Evolutionary conservation across 75 land plant species (phyloP).

Genomic region (Isoetes taiwanensis): DNA sequence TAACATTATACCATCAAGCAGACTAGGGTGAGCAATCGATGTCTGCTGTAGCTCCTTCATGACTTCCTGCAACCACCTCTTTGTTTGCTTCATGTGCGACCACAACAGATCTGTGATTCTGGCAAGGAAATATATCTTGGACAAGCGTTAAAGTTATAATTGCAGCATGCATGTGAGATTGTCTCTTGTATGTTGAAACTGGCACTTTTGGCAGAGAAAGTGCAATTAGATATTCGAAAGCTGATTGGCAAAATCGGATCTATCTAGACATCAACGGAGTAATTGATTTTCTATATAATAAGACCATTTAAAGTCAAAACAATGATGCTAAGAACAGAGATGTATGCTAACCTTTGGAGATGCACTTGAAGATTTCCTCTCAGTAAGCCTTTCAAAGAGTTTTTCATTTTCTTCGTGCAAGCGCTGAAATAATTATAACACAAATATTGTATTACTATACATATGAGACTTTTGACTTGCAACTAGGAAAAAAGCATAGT

Average conservation of each 20-base stretch:
- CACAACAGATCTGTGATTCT: no score
- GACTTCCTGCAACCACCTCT: no score
- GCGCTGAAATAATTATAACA: neutral
- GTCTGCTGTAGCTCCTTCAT: no score
- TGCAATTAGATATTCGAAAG: neutral
- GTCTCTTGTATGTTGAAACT: no score
- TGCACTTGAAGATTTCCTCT: neutral
- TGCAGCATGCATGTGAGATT: no score
- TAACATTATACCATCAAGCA: no score
- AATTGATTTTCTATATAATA: neutral
- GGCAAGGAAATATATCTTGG: no score
- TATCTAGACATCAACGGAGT: neutral
- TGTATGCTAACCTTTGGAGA: neutral
- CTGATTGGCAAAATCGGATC: neutral
- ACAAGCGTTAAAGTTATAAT: no score
- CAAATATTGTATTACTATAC: neutral
- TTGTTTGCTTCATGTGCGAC: no score
- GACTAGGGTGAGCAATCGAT: no score
- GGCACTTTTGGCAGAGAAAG: neutral
- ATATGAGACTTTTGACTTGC: no score
- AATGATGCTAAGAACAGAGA: neutral
- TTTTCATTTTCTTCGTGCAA: conserved; percentile 6
- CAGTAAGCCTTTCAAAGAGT: conserved; percentile 6
- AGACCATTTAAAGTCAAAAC: neutral
- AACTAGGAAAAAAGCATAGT: neutral